Evolutionary conservation across 73 alveolate species (phyloP), one percentile per base, ranked within the genome.

Genomic region (Halteria grandinella): DNA sequence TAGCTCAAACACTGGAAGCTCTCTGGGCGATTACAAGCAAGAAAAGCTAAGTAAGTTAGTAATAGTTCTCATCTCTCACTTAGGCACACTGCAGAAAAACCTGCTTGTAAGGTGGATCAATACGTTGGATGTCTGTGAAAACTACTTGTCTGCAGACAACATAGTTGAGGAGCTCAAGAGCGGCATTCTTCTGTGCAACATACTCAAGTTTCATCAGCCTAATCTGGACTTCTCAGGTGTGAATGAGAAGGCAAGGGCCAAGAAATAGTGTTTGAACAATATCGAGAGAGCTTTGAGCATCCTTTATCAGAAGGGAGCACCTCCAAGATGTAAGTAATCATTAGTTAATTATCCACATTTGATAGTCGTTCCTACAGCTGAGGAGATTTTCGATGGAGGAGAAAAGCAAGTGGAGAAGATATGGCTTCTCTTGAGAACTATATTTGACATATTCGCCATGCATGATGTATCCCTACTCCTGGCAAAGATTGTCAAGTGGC

Each of bases 21-120:
- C 63, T 7, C 43, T 66, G 8, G 80, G 80, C 17, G 80, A 66
- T 45, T 66, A 45, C 32, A 66, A 66, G 69, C 52, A 36, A 6
- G 80, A 66, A 47, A 66, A 66, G 39, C 12, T 66, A 2, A 66
- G 80, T 66, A 66, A 66, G 32, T 25, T 32, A 27, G 14, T n/a
- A 17, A 47, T 41, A 15, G 23, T 25, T 25, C 17, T 8, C 7
- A 6, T 4, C 21, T 23, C 52, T 17, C 4, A 6, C 15, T 17
- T 70, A 70, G 69, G 71, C 34, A 39, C 4, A 15, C 50, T 70
- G 5, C 49, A 70, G 34, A 70, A 70, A 39, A 50, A 33, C 4
- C 23, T 70, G 47, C 47, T 70, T 1, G 69, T 45, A n/a, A 47
- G 83, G 55, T 70, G 83, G 83, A 70, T 70, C 55, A 70, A 70